Evolutionary conservation across 495 filamentous ascomycete genomes (phyloP).

Genomic region (Glonium stellatum): DNA sequence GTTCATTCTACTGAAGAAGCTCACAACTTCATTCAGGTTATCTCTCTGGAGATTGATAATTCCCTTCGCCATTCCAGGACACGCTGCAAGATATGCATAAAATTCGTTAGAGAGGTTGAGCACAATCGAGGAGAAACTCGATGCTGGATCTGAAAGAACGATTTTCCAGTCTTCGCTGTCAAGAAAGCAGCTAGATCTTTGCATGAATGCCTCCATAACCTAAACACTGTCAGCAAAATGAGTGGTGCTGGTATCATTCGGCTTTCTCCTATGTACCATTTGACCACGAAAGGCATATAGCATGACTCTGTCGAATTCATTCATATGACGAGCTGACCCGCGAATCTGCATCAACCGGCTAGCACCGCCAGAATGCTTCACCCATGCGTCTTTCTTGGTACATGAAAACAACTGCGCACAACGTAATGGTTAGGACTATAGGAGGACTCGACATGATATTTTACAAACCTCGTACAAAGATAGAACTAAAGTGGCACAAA

Average conservation of each 20-base stretch:
- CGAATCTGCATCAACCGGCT: conserved; percentile 35
- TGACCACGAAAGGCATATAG: conserved; percentile 33
- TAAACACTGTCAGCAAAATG: neutral
- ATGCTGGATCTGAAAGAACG: neutral
- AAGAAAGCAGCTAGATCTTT: neutral
- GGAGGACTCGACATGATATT: neutral
- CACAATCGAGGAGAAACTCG: neutral
- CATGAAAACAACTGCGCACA: neutral
- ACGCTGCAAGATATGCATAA: neutral
- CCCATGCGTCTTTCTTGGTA: conserved; percentile 24
- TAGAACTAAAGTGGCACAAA: neutral
- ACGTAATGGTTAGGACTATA: neutral
- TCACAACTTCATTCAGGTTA: neutral
- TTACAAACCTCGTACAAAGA: neutral
- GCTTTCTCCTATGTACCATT: neutral
- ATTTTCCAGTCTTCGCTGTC: neutral
- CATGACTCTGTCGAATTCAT: conserved; percentile 35
- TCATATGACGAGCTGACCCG: conserved; percentile 31
- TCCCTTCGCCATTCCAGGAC: neutral
- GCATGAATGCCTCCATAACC: conserved; percentile 1
- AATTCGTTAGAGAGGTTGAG: neutral
- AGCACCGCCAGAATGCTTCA: conserved; percentile 38
- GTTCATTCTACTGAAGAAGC: neutral
- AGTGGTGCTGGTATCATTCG: neutral
- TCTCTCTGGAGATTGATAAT: neutral